Evolutionary conservation across 352 stramenopile genomes (phyloP), one percentile per base, ranked within the genome.

Genomic region (Pythium aristosporum): DNA sequence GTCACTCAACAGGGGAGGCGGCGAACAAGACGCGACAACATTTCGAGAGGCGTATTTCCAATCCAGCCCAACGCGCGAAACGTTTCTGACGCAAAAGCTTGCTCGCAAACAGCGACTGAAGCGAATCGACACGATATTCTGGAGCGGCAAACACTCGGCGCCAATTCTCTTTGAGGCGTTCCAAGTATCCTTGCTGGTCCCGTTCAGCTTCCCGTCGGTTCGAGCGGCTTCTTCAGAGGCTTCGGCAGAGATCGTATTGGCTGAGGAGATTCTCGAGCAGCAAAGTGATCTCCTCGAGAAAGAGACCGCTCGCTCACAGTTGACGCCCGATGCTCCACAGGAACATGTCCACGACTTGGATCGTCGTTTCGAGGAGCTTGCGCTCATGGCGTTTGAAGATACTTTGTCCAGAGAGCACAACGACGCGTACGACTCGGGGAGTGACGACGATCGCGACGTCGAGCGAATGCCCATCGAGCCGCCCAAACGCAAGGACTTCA

Each of bases 401-500:
- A 65, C 54, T 2, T 61, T 82, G 28, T 82, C 76, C 5, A 51
- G 54, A 30, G 63, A 79, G 30, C 43, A 76, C 10, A 68, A 68
- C 18, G n/a, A 65, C 48, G 53, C 51, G 3, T 48, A 69, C 65
- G 50, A 55, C 9, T 50, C 59, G 10, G 71, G 74, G n/a, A 87
- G 76, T 37, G 82, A 90, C 10, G 80, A 88, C 36, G 82, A 89
- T 20, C 64, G 78, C 12, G 73, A 84, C 1, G 49, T 49, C 36
- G 48, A 49, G 62, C 69, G 21, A 50, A 69, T 25, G 48, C 54
- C 16, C 23, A 61, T 91, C 47, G 69, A 60, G 1, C 42, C 79
- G n/a, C 79, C 79, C 3, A 88, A 87, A 59, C 76, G 80, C 10
- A 79, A 80, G 3, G 80, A 91, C 32, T 91, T 91, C 53, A 88